Base-by-base conservation (phyloP, 1,139 yeast genomes). In the Casaregolazyma suthepensis region DNA sequence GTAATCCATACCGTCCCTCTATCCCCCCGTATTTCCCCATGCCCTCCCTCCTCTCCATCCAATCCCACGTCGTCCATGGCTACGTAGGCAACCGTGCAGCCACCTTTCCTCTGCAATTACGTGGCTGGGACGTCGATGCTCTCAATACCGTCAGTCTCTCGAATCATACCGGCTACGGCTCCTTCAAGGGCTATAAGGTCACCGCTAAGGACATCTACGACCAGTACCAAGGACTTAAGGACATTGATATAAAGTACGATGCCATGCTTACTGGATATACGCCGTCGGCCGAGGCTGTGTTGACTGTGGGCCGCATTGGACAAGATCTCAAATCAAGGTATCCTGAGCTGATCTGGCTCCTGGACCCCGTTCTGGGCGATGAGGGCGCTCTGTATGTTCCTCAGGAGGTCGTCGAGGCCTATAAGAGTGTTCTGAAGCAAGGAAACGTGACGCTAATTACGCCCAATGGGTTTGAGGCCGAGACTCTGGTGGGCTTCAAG, bases 311-410 rank as follows among this genome's bases (percentile, higher is more conserved):
- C 46, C 67, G 72, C 20, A 75, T 81, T 13, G 74, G 73, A 7
- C 44, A 63, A 70, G 66, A 66, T 56, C 35, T 68, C 48, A 60
- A 60, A 42, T 51, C 46, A 40, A 55, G 61, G 57, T 63, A 56
- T 55, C 68, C 65, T 4, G 56, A 61, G 22, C 48, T 62, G 5
- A 61, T 73, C 48, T 86, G 94, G 83, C 73, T 90, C 12, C 68
- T 90, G 57, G 99, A 93, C 66, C 98, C 99, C 0, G 97, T 93
- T 1, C 78, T 93, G 77, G 99, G 99, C 13, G 99, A 93, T 68
- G 84, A 88, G 61, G 96, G 96, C 1, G 78, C 77, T 56, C 67
- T 91, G 26, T 93, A 93, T 64, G 97, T 93, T 10, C 79, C 82
- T 46, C 78, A 82, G 57, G 79, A 80, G 19, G 87, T 89, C 51